phyloP scores from a whole-genome alignment of 169 alveolate species.

The Sarcocystis neurona region DNA sequence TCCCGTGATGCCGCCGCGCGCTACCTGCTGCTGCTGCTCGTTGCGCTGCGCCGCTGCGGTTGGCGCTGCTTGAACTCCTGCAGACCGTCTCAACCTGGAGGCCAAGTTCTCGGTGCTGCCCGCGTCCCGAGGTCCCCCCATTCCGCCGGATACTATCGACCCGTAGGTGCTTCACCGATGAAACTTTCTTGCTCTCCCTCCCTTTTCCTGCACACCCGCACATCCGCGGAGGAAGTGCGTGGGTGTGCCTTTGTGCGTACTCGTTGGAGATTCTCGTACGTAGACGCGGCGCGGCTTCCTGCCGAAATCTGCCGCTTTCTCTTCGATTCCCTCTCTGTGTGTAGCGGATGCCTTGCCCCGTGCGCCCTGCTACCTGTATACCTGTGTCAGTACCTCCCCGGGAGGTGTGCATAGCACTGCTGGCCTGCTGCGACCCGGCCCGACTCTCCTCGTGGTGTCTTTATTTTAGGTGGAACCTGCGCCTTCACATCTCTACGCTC shows the following conservation, averaged over 20 bases:
- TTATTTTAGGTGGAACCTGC: too few relatives aligned
- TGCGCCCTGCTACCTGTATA: too few relatives aligned
- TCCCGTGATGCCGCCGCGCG: too few relatives aligned
- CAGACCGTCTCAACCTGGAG: not conserved
- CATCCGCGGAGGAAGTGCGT: too few relatives aligned
- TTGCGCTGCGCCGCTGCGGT: not conserved
- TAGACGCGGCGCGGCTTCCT: not conserved
- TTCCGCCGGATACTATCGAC: constrained; percentile 16
- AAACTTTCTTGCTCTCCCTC: not conserved
- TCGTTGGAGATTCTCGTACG: not conserved
- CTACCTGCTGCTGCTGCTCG: too few relatives aligned
- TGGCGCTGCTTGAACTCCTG: constrained; percentile 21
- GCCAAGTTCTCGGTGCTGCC: constrained; percentile 5
- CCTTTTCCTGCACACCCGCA: not conserved
- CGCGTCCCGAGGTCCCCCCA: constrained; percentile 15
- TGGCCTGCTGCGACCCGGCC: too few relatives aligned
- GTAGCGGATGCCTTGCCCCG: too few relatives aligned
- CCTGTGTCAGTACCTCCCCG: too few relatives aligned
- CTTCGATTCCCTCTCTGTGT: too few relatives aligned
- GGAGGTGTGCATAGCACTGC: too few relatives aligned
- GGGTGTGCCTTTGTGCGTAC: not conserved
- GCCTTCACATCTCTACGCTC: too few relatives aligned
- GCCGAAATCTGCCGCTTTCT: not conserved
- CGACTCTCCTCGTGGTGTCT: too few relatives aligned
- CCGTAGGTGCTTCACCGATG: not conserved